Conservation (phyloP, 805 yeast genomes). For the Isabelozyma pseudorhagii region DNA sequence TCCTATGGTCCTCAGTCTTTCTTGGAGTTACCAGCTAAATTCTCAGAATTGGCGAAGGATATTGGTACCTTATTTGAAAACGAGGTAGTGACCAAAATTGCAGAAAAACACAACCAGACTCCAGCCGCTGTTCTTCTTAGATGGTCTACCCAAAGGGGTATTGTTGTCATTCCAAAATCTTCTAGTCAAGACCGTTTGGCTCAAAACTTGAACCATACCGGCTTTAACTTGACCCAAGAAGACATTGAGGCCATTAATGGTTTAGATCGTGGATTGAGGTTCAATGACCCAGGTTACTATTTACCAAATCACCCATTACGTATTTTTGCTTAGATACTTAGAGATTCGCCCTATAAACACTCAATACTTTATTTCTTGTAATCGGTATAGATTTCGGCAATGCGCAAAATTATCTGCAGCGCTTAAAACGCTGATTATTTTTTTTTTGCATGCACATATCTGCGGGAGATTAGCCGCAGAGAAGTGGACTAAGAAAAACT, state of each 20-base stretch:
- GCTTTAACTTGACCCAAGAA: constrained; percentile 25
- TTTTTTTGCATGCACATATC: too few species aligned
- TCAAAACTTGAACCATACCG: constrained; percentile 22
- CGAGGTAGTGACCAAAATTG: constrained; percentile 13
- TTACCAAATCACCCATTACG: background rate
- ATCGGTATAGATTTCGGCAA: too few species aligned
- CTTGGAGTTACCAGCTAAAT: constrained; percentile 8
- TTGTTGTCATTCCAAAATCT: constrained; percentile 27
- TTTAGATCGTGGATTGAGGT: constrained; percentile 29
- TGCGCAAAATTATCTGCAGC: too few species aligned
- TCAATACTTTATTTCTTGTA: too few species aligned
- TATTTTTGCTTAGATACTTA: background rate
- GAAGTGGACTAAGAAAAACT: too few species aligned
- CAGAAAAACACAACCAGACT: constrained; percentile 16
- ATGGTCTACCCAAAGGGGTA: constrained; percentile 26
- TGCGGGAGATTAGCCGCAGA: too few species aligned
- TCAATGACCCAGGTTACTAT: constrained; percentile 27
- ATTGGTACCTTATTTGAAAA: background rate
- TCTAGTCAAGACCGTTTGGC: constrained; percentile 18
- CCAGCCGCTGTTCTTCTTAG: constrained; percentile 21
- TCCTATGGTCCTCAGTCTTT: constrained; percentile 17
- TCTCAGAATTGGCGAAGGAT: constrained; percentile 20
- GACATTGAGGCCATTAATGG: constrained; percentile 30
- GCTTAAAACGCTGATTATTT: too few species aligned
- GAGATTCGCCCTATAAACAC: too few species aligned